These are phyloP conservation scores for Colletotrichum lini DNA, from an alignment of 2,329 filamentous ascomycete genomes.

Conservation along the genomic window DNA sequence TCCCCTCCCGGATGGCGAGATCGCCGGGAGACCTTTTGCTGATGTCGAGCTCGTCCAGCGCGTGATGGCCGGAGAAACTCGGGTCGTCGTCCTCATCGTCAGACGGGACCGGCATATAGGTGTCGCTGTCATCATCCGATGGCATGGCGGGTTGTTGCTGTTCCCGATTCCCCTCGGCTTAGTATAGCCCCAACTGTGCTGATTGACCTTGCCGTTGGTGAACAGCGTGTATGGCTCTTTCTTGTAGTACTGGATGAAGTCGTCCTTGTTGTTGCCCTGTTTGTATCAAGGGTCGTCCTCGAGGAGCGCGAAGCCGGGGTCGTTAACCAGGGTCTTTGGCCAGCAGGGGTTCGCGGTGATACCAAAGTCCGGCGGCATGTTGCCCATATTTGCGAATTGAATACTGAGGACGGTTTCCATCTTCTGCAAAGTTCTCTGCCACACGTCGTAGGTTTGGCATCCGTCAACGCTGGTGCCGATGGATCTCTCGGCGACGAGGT, in stretches of 20 bases:
- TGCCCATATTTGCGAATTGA: background rate
- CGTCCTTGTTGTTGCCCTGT: background rate
- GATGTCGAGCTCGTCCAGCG: background rate
- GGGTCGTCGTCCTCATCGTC: constrained; percentile 6
- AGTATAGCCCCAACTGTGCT: constrained; percentile 6
- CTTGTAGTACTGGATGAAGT: background rate
- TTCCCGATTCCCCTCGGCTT: background rate
- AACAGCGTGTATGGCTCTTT: background rate
- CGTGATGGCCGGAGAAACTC: background rate
- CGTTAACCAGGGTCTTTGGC: constrained; percentile 37
- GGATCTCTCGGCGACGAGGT: background rate
- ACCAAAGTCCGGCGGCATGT: constrained; percentile 35
- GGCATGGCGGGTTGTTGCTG: background rate
- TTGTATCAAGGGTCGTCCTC: constrained; percentile 42
- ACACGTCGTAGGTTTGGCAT: background rate
- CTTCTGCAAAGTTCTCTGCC: background rate
- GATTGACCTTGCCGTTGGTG: constrained; percentile 25
- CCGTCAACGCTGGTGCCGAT: background rate
- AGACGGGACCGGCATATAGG: background rate
- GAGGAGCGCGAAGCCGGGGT: constrained; percentile 45
- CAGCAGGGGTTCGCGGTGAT: constrained; percentile 45
- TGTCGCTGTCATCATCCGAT: background rate
- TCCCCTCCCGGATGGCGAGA: constrained; percentile 21
- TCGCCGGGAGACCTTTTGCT: constrained; percentile 4
- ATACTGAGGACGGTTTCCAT: background rate